phyloP scores from a whole-genome alignment of 2,329 filamentous ascomycete species.

The Ceratocystis lukuohia region DNA sequence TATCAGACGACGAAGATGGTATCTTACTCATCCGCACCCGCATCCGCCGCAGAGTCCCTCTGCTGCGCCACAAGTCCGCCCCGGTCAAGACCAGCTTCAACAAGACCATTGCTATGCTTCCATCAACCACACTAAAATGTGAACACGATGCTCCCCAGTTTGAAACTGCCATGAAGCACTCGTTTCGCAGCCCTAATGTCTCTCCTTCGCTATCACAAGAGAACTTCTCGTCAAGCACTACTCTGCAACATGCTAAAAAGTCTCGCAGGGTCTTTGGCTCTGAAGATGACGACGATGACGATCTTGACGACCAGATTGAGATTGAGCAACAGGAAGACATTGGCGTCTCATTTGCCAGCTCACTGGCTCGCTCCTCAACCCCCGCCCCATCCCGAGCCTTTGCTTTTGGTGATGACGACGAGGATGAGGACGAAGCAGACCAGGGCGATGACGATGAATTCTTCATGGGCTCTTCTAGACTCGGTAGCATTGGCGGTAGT shows the following conservation, averaged over 20 bases:
- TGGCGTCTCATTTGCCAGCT: conserved; percentile 18
- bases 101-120: conserved; percentile 78
- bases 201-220: conserved; percentile 63
- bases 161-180: conserved; percentile 48
- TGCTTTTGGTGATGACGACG: conserved; percentile 20
- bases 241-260: conserved; percentile 39
- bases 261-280: conserved; percentile 51
- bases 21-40: conserved; percentile 59
- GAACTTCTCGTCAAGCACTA: conserved; percentile 54
- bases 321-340: conserved; percentile 18
- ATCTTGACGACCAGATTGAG: conserved; percentile 36
- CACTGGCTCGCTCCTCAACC: conserved; percentile 20
- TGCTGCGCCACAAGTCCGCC: conserved; percentile 35
- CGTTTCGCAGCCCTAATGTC: conserved; percentile 38
- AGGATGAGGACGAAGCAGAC: conserved; percentile 13
- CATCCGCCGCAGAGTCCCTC: conserved; percentile 38
- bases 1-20: conserved; percentile 53
- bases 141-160: conserved; percentile 61
- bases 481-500: conserved; percentile 11
- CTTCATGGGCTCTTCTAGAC: conserved; percentile 12
- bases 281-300: conserved; percentile 45
- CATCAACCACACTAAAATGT: conserved; percentile 78
- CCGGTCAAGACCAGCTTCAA: conserved; percentile 40
- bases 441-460: conserved; percentile 20
- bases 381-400: conserved; percentile 20